Base-by-base conservation (phyloP, 768 basidiomycete genomes). In the Tubosaeta sp. region DNA sequence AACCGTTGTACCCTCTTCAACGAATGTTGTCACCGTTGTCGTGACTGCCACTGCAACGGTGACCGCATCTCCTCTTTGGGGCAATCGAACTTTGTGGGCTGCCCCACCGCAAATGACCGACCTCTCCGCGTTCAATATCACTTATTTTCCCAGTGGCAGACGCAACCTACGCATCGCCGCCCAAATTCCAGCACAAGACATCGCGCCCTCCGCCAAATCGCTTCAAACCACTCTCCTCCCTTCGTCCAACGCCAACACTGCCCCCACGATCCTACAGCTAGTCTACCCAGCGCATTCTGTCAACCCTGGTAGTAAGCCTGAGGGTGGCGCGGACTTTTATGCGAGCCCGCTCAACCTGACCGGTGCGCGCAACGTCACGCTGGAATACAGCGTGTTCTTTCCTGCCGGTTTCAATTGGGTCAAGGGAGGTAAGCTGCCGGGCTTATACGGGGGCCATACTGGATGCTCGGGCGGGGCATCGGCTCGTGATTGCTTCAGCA, bases 391-490 rank as follows among this genome's bases (percentile, higher is more conserved):
- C 63, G 82, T 90, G 10, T 92, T 83, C 67, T 91, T 95, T 61
- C 87, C 87, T 0, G 53, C 47, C 0, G 78, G 82, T 53, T 94
- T 91, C 56, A 75, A 85, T 46, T 94, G 82, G 75, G 89, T 90
- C 16, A 73, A 79, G 47, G 92, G 80, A 5, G 93, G 93, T 7
- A 94, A 96, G 68, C 65, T 94, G 6, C 90, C 92, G 0, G 93
- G 92, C 1, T 55, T 93, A 4, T 90, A 83, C 59, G 86, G 86
- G 0, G 87, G 87, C 0, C 81, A 78, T 55, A 71, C 62, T 4
- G 76, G 69, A 7, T 90, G 88, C 63, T 88, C 87, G 18, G 89
- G 89, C 6, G 89, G 89, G 1, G 72, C 81, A 57, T 74, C 76
- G n/a, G 91, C 89, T 7, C 55, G 72, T 31, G 73, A 77, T 39